Percentiles rank a stretch among this genome's conserved stretches.
Evolutionary conservation across 225 moss, liverwort and hornwort genomes (phyloP).

Genomic region (Polytrichum commune): DNA sequence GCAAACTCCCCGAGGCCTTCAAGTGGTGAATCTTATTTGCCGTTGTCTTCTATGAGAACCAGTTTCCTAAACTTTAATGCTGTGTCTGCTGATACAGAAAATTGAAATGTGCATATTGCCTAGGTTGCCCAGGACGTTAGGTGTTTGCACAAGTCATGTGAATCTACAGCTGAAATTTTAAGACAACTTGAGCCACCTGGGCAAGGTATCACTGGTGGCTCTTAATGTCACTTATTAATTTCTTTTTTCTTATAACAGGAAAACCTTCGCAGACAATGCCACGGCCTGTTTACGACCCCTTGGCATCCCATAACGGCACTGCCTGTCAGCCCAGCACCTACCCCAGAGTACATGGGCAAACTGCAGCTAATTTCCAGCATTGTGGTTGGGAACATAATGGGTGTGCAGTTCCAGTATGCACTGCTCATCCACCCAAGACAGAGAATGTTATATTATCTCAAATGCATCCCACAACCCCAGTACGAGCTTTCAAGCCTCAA

Average conservation of each 20-base stretch:
- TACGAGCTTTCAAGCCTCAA: background rate
- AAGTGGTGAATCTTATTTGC: background rate
- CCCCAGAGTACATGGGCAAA: background rate
- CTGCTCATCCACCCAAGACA: background rate
- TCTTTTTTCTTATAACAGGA: background rate
- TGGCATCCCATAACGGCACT: background rate
- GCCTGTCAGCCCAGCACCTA: background rate
- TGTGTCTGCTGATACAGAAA: background rate
- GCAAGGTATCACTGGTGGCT: no score
- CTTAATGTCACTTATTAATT: no score
- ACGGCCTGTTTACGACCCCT: slow-evolving; percentile 2
- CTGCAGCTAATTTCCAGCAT: background rate
- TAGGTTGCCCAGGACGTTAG: no score
- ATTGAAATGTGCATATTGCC: no score
- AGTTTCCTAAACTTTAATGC: background rate
- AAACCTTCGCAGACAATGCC: background rate
- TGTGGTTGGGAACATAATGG: background rate
- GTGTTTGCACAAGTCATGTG: no score
- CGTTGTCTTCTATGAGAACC: background rate
- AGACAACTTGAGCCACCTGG: no score
- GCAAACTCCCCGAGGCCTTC: background rate
- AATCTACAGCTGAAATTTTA: no score
- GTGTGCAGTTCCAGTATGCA: background rate
- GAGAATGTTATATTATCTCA: slow-evolving; percentile 5
- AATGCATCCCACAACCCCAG: background rate